Evolutionary conservation across 768 basidiomycete species (phyloP).

Genomic region (Ramaria sp.): DNA sequence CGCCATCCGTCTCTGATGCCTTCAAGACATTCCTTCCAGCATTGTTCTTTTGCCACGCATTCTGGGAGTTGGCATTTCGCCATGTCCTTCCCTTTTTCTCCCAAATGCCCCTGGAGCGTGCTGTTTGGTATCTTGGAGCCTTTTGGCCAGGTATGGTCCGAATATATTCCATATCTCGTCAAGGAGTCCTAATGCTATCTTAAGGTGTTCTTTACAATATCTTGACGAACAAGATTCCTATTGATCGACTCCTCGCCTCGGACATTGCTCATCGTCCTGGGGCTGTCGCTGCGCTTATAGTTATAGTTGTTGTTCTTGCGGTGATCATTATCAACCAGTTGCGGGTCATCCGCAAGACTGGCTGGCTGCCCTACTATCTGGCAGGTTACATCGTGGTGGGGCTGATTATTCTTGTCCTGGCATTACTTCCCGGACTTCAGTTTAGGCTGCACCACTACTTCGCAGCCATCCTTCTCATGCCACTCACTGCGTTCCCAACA

Average conservation of each 20-base stretch:
- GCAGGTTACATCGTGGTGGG: conserved; percentile 65
- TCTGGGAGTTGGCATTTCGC: conserved; percentile 69
- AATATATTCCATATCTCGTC: neutral
- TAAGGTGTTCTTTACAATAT: conserved; percentile 61
- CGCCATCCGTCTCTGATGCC: conserved; percentile 60
- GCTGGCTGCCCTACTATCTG: conserved; percentile 69
- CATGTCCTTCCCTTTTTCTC: conserved; percentile 63
- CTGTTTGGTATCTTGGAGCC: conserved; percentile 62
- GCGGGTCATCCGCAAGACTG: conserved; percentile 75
- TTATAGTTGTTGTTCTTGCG: conserved; percentile 53
- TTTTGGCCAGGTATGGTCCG: conserved; percentile 45
- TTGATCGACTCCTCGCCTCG: conserved; percentile 59
- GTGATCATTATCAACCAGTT: conserved; percentile 61
- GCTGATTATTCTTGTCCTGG: conserved; percentile 51
- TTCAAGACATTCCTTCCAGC: conserved; percentile 71
- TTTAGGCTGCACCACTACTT: conserved; percentile 80
- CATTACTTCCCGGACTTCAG: conserved; percentile 54
- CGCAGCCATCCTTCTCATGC: conserved; percentile 60
- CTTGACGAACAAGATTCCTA: conserved; percentile 60
- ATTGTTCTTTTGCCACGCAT: conserved; percentile 66
- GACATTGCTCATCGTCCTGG: conserved; percentile 59
- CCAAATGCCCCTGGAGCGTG: conserved; percentile 58
- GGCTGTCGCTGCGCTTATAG: conserved; percentile 53
- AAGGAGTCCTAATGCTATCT: neutral
- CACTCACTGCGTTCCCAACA: conserved; percentile 74